phyloP scores from a whole-genome alignment of 192 early-diverging fungal species.

The Backusella morwellensis region DNA sequence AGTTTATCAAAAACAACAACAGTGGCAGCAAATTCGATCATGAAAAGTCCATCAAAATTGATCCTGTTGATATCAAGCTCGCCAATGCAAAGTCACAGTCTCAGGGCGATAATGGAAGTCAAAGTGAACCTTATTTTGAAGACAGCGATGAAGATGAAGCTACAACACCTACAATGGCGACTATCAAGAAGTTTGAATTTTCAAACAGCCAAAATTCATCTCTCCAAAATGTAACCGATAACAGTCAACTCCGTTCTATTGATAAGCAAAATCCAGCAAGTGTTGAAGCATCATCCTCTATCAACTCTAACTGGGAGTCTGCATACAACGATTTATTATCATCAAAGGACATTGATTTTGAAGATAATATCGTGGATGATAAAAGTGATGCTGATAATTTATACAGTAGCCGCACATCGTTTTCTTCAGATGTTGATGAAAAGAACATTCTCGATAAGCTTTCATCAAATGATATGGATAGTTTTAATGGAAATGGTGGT shows the following conservation, averaged over 20 bases:
- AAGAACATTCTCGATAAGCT: neutral
- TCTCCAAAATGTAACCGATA: neutral
- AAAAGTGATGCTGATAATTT: neutral
- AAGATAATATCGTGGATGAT: neutral
- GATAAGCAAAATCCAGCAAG: neutral
- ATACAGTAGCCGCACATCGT: neutral
- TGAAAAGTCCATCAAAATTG: neutral
- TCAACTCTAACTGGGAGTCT: neutral
- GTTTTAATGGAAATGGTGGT: neutral
- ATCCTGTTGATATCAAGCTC: neutral
- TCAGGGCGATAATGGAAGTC: neutral
- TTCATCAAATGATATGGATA: neutral
- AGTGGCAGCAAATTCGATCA: neutral
- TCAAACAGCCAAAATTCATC: neutral
- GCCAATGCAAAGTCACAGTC: neutral
- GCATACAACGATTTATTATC: conserved; percentile 8
- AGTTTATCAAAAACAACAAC: neutral
- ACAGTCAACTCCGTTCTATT: neutral
- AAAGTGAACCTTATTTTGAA: neutral
- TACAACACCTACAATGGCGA: conserved; percentile 5
- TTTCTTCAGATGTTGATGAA: conserved; percentile 11
- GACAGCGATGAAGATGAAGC: conserved; percentile 12
- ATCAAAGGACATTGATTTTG: neutral
- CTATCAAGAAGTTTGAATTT: neutral
- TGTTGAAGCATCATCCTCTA: neutral